phyloP scores from a whole-genome alignment of 2,329 filamentous ascomycete species.

The Zasmidium citrigriseum region DNA sequence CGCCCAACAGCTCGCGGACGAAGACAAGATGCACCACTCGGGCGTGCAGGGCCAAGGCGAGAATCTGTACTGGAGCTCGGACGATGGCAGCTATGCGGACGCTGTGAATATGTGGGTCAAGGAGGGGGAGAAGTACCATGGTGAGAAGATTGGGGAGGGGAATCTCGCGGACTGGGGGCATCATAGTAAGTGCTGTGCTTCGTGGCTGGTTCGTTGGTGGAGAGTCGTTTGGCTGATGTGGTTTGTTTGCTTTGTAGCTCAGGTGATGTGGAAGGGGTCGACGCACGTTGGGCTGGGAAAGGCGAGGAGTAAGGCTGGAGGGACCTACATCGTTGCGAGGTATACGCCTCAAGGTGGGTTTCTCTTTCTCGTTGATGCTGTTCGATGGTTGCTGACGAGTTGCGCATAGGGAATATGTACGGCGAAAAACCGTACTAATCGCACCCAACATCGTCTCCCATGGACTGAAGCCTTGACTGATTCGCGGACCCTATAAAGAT shows the following conservation, averaged over 20 bases:
- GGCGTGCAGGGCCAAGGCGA: conserved; percentile 30
- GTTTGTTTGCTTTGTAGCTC: not conserved
- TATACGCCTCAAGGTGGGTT: conserved; percentile 17
- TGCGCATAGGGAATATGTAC: not conserved
- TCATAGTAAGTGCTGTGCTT: conserved; percentile 20
- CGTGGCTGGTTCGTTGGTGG: not conserved
- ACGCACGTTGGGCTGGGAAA: conserved; percentile 17
- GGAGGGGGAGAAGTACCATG: conserved; percentile 38
- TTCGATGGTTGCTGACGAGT: not conserved
- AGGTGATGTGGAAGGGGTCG: conserved; percentile 13
- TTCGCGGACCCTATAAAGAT: no score
- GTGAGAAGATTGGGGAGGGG: conserved; percentile 38
- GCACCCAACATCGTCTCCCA: not conserved
- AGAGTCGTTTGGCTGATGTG: not conserved
- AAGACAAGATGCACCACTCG: conserved; percentile 7
- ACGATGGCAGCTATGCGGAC: conserved; percentile 24
- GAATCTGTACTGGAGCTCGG: conserved; percentile 36
- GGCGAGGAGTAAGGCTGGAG: conserved; percentile 9
- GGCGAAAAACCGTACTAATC: conserved; percentile 5
- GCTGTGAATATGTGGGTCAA: conserved; percentile 37
- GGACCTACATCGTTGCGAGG: conserved; percentile 17
- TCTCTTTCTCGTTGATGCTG: not conserved
- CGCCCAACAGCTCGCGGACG: conserved; percentile 13
- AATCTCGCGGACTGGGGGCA: conserved; percentile 38
- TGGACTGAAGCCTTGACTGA: no score